These are phyloP conservation scores for Diplotaxis tenuifolia DNA, from an alignment of 345 rosid genomes.

Conservation along the genomic window DNA sequence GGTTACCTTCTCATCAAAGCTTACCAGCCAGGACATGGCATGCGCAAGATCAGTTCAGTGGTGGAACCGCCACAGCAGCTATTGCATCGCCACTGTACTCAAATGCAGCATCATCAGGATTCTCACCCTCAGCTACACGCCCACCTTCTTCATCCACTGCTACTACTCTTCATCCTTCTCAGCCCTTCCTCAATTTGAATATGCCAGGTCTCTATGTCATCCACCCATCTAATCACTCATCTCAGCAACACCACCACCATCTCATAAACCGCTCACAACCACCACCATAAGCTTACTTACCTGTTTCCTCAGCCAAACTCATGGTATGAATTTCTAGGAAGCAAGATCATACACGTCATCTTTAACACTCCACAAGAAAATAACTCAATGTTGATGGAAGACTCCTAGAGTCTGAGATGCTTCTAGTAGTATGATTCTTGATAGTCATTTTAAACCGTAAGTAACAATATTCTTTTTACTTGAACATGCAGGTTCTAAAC, in stretches of 20 bases:
- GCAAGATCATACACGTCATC: slow-evolving; percentile 5
- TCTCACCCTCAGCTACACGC: slow-evolving; percentile 59
- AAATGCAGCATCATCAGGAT: slow-evolving; percentile 99
- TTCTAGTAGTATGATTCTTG: slow-evolving; percentile 1
- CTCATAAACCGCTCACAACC: slow-evolving; percentile 53
- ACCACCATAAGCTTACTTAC: slow-evolving; percentile 43
- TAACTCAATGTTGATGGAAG: background rate
- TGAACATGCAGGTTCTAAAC: slow-evolving; percentile 29
- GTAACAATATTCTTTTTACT: background rate
- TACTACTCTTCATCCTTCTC: slow-evolving; percentile 42
- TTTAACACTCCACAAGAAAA: background rate
- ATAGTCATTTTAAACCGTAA: background rate
- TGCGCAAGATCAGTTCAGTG: slow-evolving; percentile 55
- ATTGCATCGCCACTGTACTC: slow-evolving; percentile 54
- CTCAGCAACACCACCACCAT: slow-evolving; percentile 29
- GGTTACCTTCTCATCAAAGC: slow-evolving; percentile 45
- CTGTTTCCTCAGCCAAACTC: slow-evolving; percentile 5
- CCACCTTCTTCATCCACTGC: slow-evolving; percentile 52
- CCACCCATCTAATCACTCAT: slow-evolving; percentile 29
- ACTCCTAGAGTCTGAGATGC: background rate
- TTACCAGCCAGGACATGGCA: slow-evolving; percentile 66
- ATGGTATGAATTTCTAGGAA: slow-evolving; percentile 22
- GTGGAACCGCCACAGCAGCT: slow-evolving; percentile 28
- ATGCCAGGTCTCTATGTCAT: slow-evolving; percentile 42
- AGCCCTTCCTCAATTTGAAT: slow-evolving; percentile 39